Conservation (phyloP, 2,329 filamentous ascomycete species). For the Colletotrichum sp. region DNA sequence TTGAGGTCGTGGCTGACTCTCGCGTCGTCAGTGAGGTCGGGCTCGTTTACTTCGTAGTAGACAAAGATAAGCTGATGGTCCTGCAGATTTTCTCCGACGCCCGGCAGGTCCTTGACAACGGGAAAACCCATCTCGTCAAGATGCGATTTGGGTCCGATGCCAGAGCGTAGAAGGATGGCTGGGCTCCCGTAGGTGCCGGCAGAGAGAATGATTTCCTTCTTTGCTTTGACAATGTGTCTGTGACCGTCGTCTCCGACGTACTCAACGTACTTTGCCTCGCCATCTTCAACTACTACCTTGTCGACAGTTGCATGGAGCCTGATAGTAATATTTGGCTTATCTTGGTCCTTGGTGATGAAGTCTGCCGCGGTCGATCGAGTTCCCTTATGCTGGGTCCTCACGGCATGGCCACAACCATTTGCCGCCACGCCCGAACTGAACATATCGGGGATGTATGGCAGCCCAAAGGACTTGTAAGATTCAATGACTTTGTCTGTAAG, state of each 20-base stretch:
- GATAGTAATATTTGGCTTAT: not conserved
- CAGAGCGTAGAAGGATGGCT: conserved; percentile 55
- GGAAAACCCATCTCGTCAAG: conserved; percentile 48
- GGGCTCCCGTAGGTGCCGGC: conserved; percentile 56
- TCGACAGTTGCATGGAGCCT: not conserved
- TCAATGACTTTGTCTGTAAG: not conserved
- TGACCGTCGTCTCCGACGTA: not conserved
- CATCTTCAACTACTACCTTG: not conserved
- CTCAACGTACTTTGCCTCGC: not conserved
- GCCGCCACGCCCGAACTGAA: not conserved
- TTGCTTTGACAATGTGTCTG: conserved; percentile 2
- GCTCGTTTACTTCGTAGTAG: not conserved
- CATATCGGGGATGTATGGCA: not conserved
- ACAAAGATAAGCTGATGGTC: conserved; percentile 34
- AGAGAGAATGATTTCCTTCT: conserved; percentile 52
- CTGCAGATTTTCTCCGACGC: conserved; percentile 50
- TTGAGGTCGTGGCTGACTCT: not conserved
- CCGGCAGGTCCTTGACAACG: conserved; percentile 48
- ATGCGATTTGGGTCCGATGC: conserved; percentile 48
- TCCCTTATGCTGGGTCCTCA: not conserved
- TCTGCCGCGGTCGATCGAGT: not conserved
- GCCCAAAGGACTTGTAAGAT: not conserved
- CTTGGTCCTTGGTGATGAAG: not conserved
- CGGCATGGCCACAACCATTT: not conserved
- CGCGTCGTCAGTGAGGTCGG: not conserved